A percentile compares a stretch with the other conserved stretches of the same genome.
These are phyloP conservation scores for Xylaria sp. DNA, from an alignment of 2,329 filamentous ascomycete genomes.

Conservation along the genomic window DNA sequence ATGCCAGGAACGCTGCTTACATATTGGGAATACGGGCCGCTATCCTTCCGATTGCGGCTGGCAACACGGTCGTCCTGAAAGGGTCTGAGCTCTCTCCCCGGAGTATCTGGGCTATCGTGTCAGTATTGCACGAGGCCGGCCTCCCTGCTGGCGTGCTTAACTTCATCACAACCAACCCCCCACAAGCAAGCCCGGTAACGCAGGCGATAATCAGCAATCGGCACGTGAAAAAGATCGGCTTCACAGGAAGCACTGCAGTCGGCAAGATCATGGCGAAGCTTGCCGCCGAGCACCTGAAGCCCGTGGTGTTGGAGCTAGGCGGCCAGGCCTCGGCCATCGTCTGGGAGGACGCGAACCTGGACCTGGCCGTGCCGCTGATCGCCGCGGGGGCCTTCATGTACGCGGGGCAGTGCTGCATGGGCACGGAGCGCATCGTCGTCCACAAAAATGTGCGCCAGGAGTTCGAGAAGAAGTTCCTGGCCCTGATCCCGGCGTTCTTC, in stretches of 20 bases:
- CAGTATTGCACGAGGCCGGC: conserved; percentile 72
- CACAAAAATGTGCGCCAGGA: conserved; percentile 49
- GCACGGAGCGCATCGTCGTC: conserved; percentile 72
- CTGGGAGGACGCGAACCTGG: conserved; percentile 76
- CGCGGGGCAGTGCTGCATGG: conserved; percentile 83
- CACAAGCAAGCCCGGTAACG: conserved; percentile 69
- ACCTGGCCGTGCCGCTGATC: conserved; percentile 69
- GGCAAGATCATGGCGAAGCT: conserved; percentile 72
- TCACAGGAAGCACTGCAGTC: conserved; percentile 77
- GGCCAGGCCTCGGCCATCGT: conserved; percentile 82
- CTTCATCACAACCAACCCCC: conserved; percentile 66
- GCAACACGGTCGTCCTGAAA: conserved; percentile 78
- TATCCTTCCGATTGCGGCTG: conserved; percentile 69
- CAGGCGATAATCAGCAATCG: conserved; percentile 68
- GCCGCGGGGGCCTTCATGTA: conserved; percentile 73
- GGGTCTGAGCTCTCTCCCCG: conserved; percentile 69
- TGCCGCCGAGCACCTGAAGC: conserved; percentile 77
- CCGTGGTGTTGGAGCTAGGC: conserved; percentile 77
- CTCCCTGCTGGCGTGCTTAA: conserved; percentile 77
- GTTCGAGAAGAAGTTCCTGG: conserved; percentile 51
- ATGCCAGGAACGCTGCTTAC: conserved; percentile 51
- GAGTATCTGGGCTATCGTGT: conserved; percentile 63
- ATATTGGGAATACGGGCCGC: conserved; percentile 59
- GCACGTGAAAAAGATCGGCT: conserved; percentile 78
- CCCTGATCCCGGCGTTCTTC: conserved; percentile 46